Evolutionary conservation across 495 filamentous ascomycete species (phyloP).

Genomic region (Aspergillus asperescens): DNA sequence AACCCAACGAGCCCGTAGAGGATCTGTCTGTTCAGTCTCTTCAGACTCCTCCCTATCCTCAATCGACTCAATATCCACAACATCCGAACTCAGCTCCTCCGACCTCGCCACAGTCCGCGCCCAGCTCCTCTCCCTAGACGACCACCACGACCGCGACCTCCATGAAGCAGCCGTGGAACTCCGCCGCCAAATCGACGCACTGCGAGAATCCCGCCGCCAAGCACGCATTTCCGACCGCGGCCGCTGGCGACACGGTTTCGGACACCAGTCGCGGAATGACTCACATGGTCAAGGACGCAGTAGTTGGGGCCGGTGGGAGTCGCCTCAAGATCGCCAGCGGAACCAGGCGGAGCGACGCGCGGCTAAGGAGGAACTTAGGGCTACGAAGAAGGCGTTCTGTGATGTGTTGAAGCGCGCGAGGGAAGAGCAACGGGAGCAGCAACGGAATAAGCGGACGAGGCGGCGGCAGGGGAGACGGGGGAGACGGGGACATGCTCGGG

Average conservation of each 20-base stretch:
- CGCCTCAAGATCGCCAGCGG: conserved; percentile 33
- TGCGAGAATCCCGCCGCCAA: conserved; percentile 38
- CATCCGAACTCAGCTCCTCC: conserved; percentile 37
- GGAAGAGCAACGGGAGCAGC: conserved; percentile 34
- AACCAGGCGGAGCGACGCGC: conserved; percentile 28
- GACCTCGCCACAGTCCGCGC: conserved; percentile 39
- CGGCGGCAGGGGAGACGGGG: conserved; percentile 20
- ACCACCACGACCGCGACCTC: conserved; percentile 37
- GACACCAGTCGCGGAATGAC: conserved; percentile 12
- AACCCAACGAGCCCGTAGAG: conserved; percentile 24
- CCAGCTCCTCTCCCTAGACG: conserved; percentile 36
- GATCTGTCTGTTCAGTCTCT: conserved; percentile 31
- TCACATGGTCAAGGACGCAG: conserved; percentile 7
- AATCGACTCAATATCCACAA: conserved; percentile 39
- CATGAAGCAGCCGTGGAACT: conserved; percentile 39
- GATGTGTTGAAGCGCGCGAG: conserved; percentile 38
- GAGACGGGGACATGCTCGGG: not conserved
- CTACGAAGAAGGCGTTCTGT: conserved; percentile 36
- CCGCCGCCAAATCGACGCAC: conserved; percentile 31
- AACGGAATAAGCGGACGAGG: conserved; percentile 22
- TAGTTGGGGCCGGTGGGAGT: conserved; percentile 40
- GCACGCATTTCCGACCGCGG: conserved; percentile 21
- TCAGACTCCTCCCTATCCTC: conserved; percentile 41
- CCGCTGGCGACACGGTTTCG: conserved; percentile 25
- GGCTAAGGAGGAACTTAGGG: conserved; percentile 38